phyloP scores from a whole-genome alignment of 768 basidiomycete genomes.

The Wakefieldia striispora region DNA sequence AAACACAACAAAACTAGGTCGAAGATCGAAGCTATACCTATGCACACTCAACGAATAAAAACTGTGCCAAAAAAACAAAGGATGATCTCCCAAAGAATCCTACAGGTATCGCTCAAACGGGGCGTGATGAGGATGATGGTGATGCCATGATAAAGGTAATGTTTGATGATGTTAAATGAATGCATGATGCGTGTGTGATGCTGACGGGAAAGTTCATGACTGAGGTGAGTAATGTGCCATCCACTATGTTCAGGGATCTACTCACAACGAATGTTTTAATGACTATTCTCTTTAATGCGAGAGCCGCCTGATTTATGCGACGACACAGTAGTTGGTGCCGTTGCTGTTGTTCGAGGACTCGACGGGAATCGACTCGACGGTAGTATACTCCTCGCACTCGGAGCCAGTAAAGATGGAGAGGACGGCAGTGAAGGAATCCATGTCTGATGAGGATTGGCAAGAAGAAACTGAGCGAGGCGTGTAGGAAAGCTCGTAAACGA shows the following conservation, averaged over 20 bases:
- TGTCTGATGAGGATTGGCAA: not conserved
- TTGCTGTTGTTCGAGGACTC: constrained; percentile 5
- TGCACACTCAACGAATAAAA: constrained; percentile 19
- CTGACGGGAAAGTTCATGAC: not conserved
- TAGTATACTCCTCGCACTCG: constrained; percentile 1
- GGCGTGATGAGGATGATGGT: constrained; percentile 5
- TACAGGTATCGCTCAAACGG: constrained; percentile 3
- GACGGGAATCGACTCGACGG: constrained; percentile 11
- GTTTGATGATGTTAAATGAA: constrained; percentile 6
- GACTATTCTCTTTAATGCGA: not conserved
- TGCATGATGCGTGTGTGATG: constrained; percentile 5
- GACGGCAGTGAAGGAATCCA: constrained; percentile 23
- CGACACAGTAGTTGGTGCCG: constrained; percentile 13
- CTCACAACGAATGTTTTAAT: constrained; percentile 22
- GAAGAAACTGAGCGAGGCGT: not conserved
- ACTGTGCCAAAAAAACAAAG: constrained; percentile 10
- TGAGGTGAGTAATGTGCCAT: constrained; percentile 12
- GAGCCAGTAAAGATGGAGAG: constrained; percentile 14
- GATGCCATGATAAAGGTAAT: not conserved
- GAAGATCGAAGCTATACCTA: constrained; percentile 23
- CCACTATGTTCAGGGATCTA: not conserved
- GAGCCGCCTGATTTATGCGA: constrained; percentile 9
- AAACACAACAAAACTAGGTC: constrained; percentile 16
- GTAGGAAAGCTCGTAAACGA: constrained; percentile 1
- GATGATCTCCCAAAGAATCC: constrained; percentile 1